A percentile compares a stretch with the other conserved stretches of the same genome.
These are phyloP conservation scores for Clitopilus hobsonii DNA, from an alignment of 768 basidiomycete genomes.

Conservation along the genomic window DNA sequence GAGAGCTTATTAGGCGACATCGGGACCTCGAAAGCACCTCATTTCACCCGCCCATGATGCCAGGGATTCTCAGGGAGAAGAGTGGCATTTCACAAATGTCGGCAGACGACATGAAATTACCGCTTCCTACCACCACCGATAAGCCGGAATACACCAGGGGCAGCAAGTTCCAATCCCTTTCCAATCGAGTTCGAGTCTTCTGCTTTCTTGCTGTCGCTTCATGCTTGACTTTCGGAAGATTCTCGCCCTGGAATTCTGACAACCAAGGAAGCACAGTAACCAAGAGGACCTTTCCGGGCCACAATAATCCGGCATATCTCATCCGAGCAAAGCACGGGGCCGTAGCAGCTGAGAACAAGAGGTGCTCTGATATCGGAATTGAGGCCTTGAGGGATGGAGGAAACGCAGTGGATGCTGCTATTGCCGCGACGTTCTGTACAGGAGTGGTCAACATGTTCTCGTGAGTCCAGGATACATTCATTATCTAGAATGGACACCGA, in stretches of 20 bases:
- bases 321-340: slow-evolving; percentile 69
- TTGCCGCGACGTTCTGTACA: slow-evolving; percentile 73
- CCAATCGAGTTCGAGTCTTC: background rate
- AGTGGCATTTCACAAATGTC: background rate
- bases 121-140: background rate
- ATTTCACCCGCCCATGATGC: background rate
- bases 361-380: slow-evolving; percentile 85
- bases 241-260: background rate
- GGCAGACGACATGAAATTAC: background rate
- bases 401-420: slow-evolving; percentile 86
- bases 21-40: background rate
- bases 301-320: slow-evolving; percentile 40
- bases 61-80: background rate
- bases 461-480: slow-evolving; percentile 33
- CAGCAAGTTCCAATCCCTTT: background rate
- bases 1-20: background rate
- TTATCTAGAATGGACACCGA: too few relatives aligned
- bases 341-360: slow-evolving; percentile 83
- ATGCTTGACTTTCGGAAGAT: background rate
- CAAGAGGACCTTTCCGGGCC: slow-evolving; percentile 6
- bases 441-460: slow-evolving; percentile 91
- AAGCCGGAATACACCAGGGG: background rate
- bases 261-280: background rate
- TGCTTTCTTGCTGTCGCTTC: background rate
- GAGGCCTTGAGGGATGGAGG: slow-evolving; percentile 75